A percentile compares a stretch with the other conserved stretches of the same genome.
phyloP scores from a whole-genome alignment of 2,329 filamentous ascomycete species.

The Samsoniella hepiali region DNA sequence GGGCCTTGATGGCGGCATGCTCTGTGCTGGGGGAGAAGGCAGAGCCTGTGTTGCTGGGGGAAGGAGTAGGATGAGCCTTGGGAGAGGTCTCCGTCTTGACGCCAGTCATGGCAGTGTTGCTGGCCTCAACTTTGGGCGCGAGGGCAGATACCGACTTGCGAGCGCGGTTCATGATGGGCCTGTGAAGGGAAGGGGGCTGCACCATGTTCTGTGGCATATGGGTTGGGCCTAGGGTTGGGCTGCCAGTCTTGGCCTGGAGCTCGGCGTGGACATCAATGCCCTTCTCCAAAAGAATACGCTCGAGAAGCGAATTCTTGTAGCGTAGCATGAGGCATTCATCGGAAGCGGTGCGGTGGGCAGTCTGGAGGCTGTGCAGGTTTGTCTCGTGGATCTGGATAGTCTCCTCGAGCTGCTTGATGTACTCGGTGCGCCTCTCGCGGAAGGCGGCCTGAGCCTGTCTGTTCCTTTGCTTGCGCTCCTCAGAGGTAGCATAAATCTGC shows the following conservation, averaged over 20 bases:
- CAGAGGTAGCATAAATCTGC: slow-evolving; percentile 97
- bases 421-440: slow-evolving; percentile 92
- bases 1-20: slow-evolving; percentile 47
- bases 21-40: slow-evolving; percentile 44
- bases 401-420: slow-evolving; percentile 98
- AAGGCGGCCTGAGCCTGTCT: slow-evolving; percentile 96
- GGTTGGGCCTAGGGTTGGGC: slow-evolving; percentile 71
- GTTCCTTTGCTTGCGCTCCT: slow-evolving; percentile 97
- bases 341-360: slow-evolving; percentile 88
- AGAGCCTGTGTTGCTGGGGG: slow-evolving; percentile 49
- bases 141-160: slow-evolving; percentile 71
- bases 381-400: slow-evolving; percentile 97
- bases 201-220: slow-evolving; percentile 65
- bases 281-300: slow-evolving; percentile 94
- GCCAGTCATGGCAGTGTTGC: slow-evolving; percentile 45
- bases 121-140: slow-evolving; percentile 68
- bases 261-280: slow-evolving; percentile 97
- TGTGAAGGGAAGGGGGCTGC: slow-evolving; percentile 73
- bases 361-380: slow-evolving; percentile 85
- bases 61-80: slow-evolving; percentile 75
- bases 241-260: slow-evolving; percentile 86
- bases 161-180: slow-evolving; percentile 75
- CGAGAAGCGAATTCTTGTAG: slow-evolving; percentile 95
- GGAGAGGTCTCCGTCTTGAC: slow-evolving; percentile 59
- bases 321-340: slow-evolving; percentile 98